Conservation (phyloP, 2,329 filamentous ascomycete species). For the Botrytis cinerea region DNA sequence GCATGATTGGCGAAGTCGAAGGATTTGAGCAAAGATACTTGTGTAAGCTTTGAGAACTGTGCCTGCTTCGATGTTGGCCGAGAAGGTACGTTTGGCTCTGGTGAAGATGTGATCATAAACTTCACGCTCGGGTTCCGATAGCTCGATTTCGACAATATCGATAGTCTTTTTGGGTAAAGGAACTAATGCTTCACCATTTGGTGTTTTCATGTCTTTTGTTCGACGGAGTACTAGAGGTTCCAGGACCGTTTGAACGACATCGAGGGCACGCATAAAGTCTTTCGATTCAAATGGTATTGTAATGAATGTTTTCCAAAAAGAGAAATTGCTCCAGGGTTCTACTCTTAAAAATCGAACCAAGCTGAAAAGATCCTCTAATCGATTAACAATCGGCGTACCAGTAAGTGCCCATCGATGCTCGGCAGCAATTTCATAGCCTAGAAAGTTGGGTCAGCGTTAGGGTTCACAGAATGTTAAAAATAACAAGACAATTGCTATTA, state of each 20-base stretch:
- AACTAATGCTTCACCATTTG: constrained; percentile 78
- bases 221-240: constrained; percentile 93
- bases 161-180: constrained; percentile 78
- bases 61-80: constrained; percentile 83
- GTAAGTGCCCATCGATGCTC: constrained; percentile 91
- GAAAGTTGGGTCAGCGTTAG: background rate
- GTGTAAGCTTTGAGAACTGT: constrained; percentile 95
- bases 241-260: constrained; percentile 94
- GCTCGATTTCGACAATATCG: constrained; percentile 82
- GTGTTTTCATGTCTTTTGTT: constrained; percentile 98
- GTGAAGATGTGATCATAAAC: constrained; percentile 91
- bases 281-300: constrained; percentile 96
- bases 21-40: constrained; percentile 94
- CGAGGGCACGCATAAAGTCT: constrained; percentile 87
- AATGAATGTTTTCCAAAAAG: constrained; percentile 98
- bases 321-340: constrained; percentile 98
- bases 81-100: constrained; percentile 80
- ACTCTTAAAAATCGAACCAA: constrained; percentile 89
- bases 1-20: constrained; percentile 89
- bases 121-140: constrained; percentile 81
- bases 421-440: constrained; percentile 73
- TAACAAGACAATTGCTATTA: background rate
- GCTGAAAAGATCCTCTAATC: constrained; percentile 91
- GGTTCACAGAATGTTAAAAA: background rate
- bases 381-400: constrained; percentile 95